Base-by-base conservation (phyloP, 441 rosid species). In the Macaranga tanarius region DNA sequence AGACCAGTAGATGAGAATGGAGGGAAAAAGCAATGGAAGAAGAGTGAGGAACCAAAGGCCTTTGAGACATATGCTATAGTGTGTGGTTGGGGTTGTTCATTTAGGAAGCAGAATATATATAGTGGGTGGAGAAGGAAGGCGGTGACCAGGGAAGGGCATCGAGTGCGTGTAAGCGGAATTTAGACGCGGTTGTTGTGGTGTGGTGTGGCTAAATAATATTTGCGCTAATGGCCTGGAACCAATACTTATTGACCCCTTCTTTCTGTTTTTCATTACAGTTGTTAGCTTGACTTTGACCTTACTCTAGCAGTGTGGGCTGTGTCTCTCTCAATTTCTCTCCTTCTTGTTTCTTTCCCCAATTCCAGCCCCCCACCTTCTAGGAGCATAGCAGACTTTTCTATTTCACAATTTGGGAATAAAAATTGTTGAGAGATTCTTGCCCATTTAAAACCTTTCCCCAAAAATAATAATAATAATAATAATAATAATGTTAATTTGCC, bases 11-110 rank as follows among this genome's bases (percentile, higher is more conserved):
- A 74, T 81, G 84, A 48, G 92, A 89, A 51, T 88, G 92, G 79
- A 85, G 86, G 83, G 80, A 64, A 26, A 80, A 84, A 38, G 90
- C 93, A 3, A 83, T 70, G n/a, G 89, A 85, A 55, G 96, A 89
- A 75, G 82, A 86, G 80, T 87, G 96, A 66, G 93, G 93, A 17
- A 85, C 89, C 62, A 54, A 57, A 38, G 82, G 80, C 44, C 93
- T 87, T 40, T 89, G 96, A 86, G 92, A 89, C 94, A 88, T 90
- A 81, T 40, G 74, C 65, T 10, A 65, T 42, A 42, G 12, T 34
- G 38, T 5, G 38, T 34, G 11, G 50, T 31, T 4, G 12, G 1
- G 0, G 19, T 20, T 52, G 13, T 42, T 42, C 1, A 42, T 7
- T 34, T 34, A 7, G 38, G 38, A 34, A 34, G 25, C 16, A 34